phyloP scores from a whole-genome alignment of 768 basidiomycete genomes.

The Flagelloscypha sp. region DNA sequence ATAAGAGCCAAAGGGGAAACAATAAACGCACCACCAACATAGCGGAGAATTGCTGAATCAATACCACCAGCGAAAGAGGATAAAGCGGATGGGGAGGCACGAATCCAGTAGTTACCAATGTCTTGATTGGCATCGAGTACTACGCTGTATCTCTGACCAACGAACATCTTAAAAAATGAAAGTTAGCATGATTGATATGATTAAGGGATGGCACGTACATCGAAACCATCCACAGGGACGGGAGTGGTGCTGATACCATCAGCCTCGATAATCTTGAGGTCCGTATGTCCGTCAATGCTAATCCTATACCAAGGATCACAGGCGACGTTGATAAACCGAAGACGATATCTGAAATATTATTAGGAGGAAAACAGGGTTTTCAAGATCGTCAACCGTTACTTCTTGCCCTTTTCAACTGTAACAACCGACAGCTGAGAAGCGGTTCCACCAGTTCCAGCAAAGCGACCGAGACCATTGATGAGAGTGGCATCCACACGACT shows the following conservation, averaged over 20 bases:
- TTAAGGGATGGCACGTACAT: constrained; percentile 25
- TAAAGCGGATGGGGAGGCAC: constrained; percentile 20
- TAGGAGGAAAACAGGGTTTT: neutral
- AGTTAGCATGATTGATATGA: constrained; percentile 23
- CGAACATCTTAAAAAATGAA: constrained; percentile 17
- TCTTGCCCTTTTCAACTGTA: constrained; percentile 7
- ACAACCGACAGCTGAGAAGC: constrained; percentile 8
- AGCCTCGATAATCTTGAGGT: constrained; percentile 31
- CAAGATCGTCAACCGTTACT: neutral
- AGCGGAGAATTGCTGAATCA: constrained; percentile 49
- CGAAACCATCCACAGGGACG: constrained; percentile 29
- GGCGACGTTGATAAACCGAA: constrained; percentile 7
- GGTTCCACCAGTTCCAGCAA: constrained; percentile 11
- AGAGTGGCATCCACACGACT: constrained; percentile 27
- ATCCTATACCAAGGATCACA: constrained; percentile 11
- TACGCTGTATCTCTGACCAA: constrained; percentile 26
- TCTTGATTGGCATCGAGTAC: constrained; percentile 28
- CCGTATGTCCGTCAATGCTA: constrained; percentile 11
- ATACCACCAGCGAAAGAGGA: constrained; percentile 28
- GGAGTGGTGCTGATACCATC: constrained; percentile 27
- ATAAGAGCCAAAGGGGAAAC: too few species aligned
- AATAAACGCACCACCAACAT: constrained; percentile 37
- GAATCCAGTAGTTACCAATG: constrained; percentile 30
- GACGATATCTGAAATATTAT: constrained; percentile 25
- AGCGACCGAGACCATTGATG: constrained; percentile 39